Evolutionary conservation across 2,329 filamentous ascomycete genomes (phyloP), one percentile per base, ranked within the genome.

Genomic region (Clarireedia monteithiana): DNA sequence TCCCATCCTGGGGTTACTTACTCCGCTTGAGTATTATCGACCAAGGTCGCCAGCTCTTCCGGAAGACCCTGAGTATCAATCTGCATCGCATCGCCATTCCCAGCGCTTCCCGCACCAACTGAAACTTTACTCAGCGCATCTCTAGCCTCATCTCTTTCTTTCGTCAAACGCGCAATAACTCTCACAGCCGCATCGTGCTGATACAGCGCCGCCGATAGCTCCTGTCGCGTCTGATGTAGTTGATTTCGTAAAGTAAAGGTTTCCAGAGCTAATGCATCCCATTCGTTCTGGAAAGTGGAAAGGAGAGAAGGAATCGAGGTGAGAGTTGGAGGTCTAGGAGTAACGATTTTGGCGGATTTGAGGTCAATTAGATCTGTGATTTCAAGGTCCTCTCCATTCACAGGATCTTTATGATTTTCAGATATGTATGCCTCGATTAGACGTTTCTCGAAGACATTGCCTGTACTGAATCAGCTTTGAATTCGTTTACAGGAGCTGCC

Each of bases 131-230:
- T 90, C 51, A 99, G 75, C 14, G 94, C 89, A 72, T 94, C 88
- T 62, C 92, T 81, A 47, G 94, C 91, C 71, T 97, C 91, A 66
- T 99, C 91, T 60, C 94, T 78, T 77, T 99, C 94, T 69, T 83
- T 86, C n/a, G 88, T 88, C 70, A 99, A 71, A 48, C 92, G 83
- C 62, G 91, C 91, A 73, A 99, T 96, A 49, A 99, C 94, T 60
- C 94, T 82, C 50, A 95, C 85, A n/a, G 94, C 94, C 2, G 94
- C 92, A 77, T 99, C 94, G 66, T 97, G 89, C 74, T 97, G 92
- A 73, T 99, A 99, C 24, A 99, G 79, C 0, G 94, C 89, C 1
- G 90, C 94, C 56, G 90, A 90, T 56, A 99, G 82, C 75, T 99
- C 94, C 74, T 96, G 91, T 62, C 92, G 81, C 44, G 91, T 95